Conservation (phyloP, 352 stramenopile genomes). For the Phytophthora pinifolia region DNA sequence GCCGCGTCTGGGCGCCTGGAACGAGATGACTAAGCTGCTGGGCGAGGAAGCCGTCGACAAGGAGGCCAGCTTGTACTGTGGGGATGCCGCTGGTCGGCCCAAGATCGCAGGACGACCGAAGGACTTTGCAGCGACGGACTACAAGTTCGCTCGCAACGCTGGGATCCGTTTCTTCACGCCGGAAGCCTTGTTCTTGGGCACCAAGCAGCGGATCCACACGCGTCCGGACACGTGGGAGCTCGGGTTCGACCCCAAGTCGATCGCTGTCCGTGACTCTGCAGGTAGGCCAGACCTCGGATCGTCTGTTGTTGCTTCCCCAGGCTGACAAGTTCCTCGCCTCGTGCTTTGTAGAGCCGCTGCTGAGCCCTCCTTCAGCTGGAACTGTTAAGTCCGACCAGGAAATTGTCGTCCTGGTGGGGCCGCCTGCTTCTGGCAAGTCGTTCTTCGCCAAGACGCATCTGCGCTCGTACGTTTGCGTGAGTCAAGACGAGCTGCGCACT, state of each 20-base stretch:
- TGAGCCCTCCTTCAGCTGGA: conserved; percentile 29
- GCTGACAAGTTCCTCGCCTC: background rate
- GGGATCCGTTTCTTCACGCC: conserved; percentile 80
- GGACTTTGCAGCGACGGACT: conserved; percentile 85
- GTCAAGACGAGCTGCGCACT: conserved; percentile 86
- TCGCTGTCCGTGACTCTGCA: conserved; percentile 23
- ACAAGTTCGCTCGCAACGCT: conserved; percentile 90
- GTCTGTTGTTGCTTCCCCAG: background rate
- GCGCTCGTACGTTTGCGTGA: conserved; percentile 66
- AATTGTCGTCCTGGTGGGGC: conserved; percentile 69
- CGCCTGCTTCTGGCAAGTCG: conserved; percentile 77
- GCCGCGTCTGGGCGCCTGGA: conserved; percentile 68
- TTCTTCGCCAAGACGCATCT: conserved; percentile 54
- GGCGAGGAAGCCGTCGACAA: conserved; percentile 40
- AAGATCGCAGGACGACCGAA: conserved; percentile 69
- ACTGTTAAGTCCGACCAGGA: conserved; percentile 45
- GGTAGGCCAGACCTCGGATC: conserved; percentile 23
- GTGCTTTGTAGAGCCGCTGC: conserved; percentile 19
- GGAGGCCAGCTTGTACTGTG: conserved; percentile 76
- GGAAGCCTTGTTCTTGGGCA: conserved; percentile 77
- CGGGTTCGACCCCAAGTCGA: conserved; percentile 62
- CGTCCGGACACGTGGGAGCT: conserved; percentile 71
- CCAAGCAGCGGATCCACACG: conserved; percentile 74
- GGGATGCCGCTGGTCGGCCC: conserved; percentile 76
- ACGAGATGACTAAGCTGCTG: conserved; percentile 42